Percentiles rank a stretch among this genome's conserved stretches.
Conservation (phyloP, 768 basidiomycete genomes). For the Hericium erinaceus region DNA sequence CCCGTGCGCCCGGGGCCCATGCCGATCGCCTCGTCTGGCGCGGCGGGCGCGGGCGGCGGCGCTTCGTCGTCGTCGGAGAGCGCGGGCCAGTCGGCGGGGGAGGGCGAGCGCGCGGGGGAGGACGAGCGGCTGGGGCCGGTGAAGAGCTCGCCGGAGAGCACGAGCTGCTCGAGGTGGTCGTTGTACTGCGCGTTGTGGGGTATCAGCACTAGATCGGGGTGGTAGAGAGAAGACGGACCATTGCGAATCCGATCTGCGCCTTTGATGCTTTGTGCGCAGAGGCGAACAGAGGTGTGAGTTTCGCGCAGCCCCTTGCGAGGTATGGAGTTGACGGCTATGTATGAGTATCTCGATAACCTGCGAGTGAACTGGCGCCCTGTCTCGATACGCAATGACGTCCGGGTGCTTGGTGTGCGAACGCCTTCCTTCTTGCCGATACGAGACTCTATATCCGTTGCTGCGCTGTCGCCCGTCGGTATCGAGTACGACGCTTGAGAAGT, state of each 20-base stretch:
- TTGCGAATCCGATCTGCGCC: background rate
- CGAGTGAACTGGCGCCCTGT: no score
- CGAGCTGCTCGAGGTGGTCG: conserved; percentile 47
- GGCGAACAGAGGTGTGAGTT: no score
- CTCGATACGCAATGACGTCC: no score
- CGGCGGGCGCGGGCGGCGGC: conserved; percentile 20
- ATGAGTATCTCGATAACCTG: no score
- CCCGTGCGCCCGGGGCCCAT: conserved; percentile 84
- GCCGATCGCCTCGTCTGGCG: conserved; percentile 54
- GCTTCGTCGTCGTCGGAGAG: conserved; percentile 41
- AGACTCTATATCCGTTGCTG: no score
- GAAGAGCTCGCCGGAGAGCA: conserved; percentile 74
- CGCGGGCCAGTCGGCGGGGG: conserved; percentile 34
- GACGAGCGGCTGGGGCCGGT: conserved; percentile 40
- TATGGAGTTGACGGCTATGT: no score
- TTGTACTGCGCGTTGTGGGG: conserved; percentile 4
- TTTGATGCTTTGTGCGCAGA: no score
- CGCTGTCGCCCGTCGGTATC: no score
- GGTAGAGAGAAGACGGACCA: background rate
- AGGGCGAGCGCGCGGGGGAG: conserved; percentile 59
- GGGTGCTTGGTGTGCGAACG: no score
- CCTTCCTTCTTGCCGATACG: no score
- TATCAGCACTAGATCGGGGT: background rate
- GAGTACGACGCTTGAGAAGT: no score
- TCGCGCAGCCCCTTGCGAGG: no score